Conservation (phyloP, 805 yeast species). For the Peterozyma toletana region DNA sequence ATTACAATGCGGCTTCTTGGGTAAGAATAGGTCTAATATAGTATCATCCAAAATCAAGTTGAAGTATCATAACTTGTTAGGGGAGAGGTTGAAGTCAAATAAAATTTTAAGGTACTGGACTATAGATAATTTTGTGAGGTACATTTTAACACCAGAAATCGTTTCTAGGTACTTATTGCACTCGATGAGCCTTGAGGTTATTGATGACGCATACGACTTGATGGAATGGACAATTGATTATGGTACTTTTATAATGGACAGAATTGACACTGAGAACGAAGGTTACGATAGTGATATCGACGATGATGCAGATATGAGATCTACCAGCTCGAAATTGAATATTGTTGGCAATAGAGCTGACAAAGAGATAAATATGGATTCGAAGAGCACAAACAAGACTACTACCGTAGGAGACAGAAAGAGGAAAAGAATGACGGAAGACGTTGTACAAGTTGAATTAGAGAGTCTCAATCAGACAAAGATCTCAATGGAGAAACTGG, state of each 20-base stretch:
- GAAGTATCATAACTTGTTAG: conserved; percentile 23
- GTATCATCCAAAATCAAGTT: conserved; percentile 37
- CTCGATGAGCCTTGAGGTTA: conserved; percentile 28
- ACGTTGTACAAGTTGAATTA: no score
- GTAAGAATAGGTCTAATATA: conserved; percentile 46
- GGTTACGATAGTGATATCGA: conserved; percentile 7
- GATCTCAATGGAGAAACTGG: no score
- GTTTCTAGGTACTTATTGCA: conserved; percentile 41
- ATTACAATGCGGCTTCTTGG: conserved; percentile 42
- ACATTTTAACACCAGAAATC: conserved; percentile 59
- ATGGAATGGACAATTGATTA: conserved; percentile 36
- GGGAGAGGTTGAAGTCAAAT: conserved; percentile 21
- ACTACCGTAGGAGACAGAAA: no score
- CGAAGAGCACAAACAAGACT: no score
- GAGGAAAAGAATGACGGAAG: no score
- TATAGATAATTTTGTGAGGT: conserved; percentile 42
- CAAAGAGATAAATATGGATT: not conserved
- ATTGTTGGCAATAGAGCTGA: not conserved
- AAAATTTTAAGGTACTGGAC: conserved; percentile 58
- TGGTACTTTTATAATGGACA: conserved; percentile 26
- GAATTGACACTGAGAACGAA: conserved; percentile 10
- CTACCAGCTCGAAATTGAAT: not conserved
- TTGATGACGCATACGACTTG: conserved; percentile 37
- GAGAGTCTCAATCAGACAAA: no score
- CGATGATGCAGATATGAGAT: conserved; percentile 4